Evolutionary conservation across 345 rosid species (phyloP), one percentile per base, ranked within the genome.

Genomic region (Eucalyptus grandis): DNA sequence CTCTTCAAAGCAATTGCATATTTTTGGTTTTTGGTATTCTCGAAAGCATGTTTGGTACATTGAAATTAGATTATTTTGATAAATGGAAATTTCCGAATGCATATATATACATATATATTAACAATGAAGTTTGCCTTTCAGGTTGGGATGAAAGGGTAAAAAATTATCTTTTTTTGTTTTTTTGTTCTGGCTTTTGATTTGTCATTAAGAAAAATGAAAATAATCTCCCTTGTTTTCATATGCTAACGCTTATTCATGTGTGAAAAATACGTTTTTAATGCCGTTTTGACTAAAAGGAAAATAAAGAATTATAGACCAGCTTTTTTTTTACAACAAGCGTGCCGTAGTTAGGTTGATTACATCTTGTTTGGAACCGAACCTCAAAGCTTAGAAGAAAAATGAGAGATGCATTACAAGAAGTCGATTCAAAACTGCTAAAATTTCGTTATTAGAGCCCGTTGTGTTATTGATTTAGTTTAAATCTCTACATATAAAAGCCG

Each of bases 381-480:
- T 13, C 9, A 62, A 3, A 62, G 69, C 31, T 62, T 30, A 30
- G 34, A 62, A 62, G 17, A 27, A 62, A 30, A 27, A 62, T 30
- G 34, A 72, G 44, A 19, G 26, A 34, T 72, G 21, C 44, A 19
- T 5, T 2, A 72, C 44, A 19, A 72, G 82, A 34, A 72, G 26
- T 72, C 5, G 8, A 72, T 37, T 72, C 2, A 2, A 9, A 72
- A 72, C 26, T 34, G 6, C 7, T 72, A 72, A 72, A 72, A 72
- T 34, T 72, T 1, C 2, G 14, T 17, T 21, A 3, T 12, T 10
- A 21, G 47, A 11, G 11, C 6, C 15, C 2, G 0, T 2, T 24
- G 7, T 21, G 47, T 11, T 13, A 37, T 77, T 77, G 30, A 2
- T 77, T 77, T 72, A 72, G 22, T 37, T 72, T 0, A 7, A 37